Evolutionary conservation across 495 filamentous ascomycete genomes (phyloP).

Genomic region (Trichoderma orchidacearum): DNA sequence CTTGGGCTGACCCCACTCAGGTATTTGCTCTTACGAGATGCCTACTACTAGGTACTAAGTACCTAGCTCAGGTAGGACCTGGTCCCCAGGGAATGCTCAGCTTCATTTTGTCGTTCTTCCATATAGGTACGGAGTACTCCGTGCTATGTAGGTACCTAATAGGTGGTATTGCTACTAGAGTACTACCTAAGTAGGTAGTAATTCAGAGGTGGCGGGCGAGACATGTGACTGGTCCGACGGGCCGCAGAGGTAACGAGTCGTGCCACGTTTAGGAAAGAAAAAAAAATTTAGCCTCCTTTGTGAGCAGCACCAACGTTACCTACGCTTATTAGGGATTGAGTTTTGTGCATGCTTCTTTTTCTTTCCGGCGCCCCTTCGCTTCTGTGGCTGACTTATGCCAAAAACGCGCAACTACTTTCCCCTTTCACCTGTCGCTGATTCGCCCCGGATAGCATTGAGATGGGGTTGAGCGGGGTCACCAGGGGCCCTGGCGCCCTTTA

Average conservation of each 20-base stretch:
- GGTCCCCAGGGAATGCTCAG: too few relatives aligned
- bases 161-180: too few relatives aligned
- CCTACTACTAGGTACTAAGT: not conserved
- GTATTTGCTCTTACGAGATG: not conserved
- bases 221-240: not conserved
- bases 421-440: not conserved
- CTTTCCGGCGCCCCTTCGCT: not conserved
- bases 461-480: not conserved
- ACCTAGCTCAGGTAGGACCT: not conserved
- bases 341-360: not conserved
- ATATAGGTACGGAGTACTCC: too few relatives aligned
- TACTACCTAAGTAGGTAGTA: too few relatives aligned
- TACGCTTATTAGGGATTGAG: not conserved
- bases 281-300: not conserved
- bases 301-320: not conserved
- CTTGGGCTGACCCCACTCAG: not conserved
- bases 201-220: too few relatives aligned
- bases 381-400: not conserved
- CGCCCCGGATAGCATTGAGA: not conserved
- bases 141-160: too few relatives aligned
- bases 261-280: not conserved
- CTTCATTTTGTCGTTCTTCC: too few relatives aligned
- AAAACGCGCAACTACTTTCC: not conserved
- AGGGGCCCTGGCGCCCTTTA: not conserved
- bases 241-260: not conserved